A percentile compares a stretch with the other conserved stretches of the same genome.
These are phyloP conservation scores for Penicillium expansum DNA, from an alignment of 2,329 filamentous ascomycete species.

Conservation along the genomic window DNA sequence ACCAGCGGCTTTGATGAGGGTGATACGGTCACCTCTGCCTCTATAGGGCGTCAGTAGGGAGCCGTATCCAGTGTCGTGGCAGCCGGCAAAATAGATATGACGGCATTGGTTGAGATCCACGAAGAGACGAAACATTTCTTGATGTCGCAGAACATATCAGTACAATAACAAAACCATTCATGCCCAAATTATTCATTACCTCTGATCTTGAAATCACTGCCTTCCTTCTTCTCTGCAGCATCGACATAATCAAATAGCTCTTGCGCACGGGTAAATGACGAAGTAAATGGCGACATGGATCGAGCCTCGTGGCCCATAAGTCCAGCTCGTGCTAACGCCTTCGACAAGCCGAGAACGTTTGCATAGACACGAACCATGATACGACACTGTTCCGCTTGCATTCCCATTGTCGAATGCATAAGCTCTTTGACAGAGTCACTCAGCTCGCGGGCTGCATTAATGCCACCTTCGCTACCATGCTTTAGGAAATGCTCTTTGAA, in stretches of 20 bases:
- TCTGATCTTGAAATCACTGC: constrained; percentile 60
- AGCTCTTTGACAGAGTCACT: constrained; percentile 52
- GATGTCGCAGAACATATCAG: constrained; percentile 2
- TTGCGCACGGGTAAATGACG: constrained; percentile 57
- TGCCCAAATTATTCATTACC: constrained; percentile 33
- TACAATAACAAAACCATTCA: constrained; percentile 13
- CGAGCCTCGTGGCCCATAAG: constrained; percentile 55
- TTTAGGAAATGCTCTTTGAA: constrained; percentile 53
- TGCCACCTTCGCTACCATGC: constrained; percentile 54
- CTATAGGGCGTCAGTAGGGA: constrained; percentile 55
- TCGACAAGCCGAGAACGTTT: constrained; percentile 55
- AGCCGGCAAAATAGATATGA: constrained; percentile 63
- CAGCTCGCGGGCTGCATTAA: constrained; percentile 54
- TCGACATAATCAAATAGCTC: constrained; percentile 62
- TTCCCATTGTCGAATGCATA: constrained; percentile 43
- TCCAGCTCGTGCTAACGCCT: constrained; percentile 49
- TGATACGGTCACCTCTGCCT: constrained; percentile 52
- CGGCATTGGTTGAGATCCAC: constrained; percentile 60
- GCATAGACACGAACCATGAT: constrained; percentile 58
- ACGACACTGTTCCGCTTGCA: constrained; percentile 51
- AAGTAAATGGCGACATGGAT: constrained; percentile 55
- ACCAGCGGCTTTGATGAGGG: constrained; percentile 52
- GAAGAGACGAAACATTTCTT: constrained; percentile 48
- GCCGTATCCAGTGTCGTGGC: constrained; percentile 60
- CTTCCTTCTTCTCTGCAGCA: constrained; percentile 59